Base-by-base conservation (phyloP, 768 basidiomycete species). In the Hysterangium stoloniferum region DNA sequence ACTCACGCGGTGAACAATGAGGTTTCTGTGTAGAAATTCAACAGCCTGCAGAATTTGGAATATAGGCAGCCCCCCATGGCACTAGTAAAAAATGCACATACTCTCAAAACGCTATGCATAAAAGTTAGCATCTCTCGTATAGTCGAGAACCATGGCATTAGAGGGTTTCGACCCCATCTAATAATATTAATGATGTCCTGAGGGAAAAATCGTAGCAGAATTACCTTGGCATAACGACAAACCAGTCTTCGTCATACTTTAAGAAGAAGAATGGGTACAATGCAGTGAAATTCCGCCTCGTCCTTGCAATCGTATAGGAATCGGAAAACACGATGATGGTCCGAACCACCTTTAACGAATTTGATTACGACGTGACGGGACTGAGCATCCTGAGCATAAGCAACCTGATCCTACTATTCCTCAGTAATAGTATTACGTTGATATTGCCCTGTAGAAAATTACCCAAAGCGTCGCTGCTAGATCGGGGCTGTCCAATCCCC, bases 111-210 rank as follows among this genome's bases (percentile, higher is more conserved):
- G 19, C 34, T 11, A 35, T 52, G 52, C 43, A 57, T 38, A 22
- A 29, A 46, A 34, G 40, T 27, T 38, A 55, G 29, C 9, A 55
- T 36, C 15, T 55, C 49, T n/a, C 49, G 25, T 11, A 57, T 43
- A 28, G 54, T 45, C 12, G n/a, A 13, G 22, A 45, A 46, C 47
- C 46, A 32, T 17, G 57, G 63, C 58, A 62, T 28, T 12, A 41
- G 29, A 6, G 32, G 6, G 15, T 24, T 37, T 5, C 17, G 15
- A 7, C 25, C 28, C 61, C 34, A 35, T 35, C 34, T 12, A 48
- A 35, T 19, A 42, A 45, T 24, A 27, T 19, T 25, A 37, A 54
- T 35, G n/a, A n/a, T n/a, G n/a, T 24, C 28, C 34, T 27, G 6
- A n/a, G n/a, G 32, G 24, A 17, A 28, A 20, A 6, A 15, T 24